Percentiles rank a stretch among this genome's conserved stretches.
Conservation (phyloP, 208 protist genomes). For the Lotmaria passim region DNA sequence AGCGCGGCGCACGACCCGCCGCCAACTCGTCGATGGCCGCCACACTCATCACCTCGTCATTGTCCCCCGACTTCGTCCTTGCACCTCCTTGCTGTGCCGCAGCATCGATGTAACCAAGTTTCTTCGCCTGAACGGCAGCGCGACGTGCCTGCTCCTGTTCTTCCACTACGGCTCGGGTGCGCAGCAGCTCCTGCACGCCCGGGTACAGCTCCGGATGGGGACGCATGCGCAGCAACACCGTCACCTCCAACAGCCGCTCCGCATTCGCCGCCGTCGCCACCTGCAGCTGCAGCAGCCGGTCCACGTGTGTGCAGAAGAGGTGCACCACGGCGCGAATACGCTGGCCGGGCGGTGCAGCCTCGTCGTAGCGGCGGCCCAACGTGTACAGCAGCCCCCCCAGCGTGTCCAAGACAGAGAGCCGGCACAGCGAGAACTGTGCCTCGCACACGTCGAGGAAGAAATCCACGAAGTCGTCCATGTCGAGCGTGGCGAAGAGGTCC, state of each 20-base stretch:
- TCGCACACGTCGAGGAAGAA: slow-evolving; percentile 57
- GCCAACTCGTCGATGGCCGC: neutral
- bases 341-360: slow-evolving; percentile 40
- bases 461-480: slow-evolving; percentile 39
- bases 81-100: neutral
- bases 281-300: slow-evolving; percentile 51
- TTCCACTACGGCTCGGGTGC: slow-evolving; percentile 23
- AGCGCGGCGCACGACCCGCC: slow-evolving; percentile 8
- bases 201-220: slow-evolving; percentile 37
- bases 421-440: slow-evolving; percentile 38
- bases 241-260: slow-evolving; percentile 63
- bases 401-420: slow-evolving; percentile 38
- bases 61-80: neutral
- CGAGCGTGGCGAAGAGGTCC: slow-evolving; percentile 36
- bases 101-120: neutral
- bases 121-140: neutral
- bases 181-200: slow-evolving; percentile 40
- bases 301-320: slow-evolving; percentile 51
- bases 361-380: slow-evolving; percentile 47
- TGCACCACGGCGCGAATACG: slow-evolving; percentile 44
- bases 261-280: slow-evolving; percentile 30
- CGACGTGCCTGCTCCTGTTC: slow-evolving; percentile 3
- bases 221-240: slow-evolving; percentile 77
- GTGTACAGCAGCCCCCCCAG: slow-evolving; percentile 64
- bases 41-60: neutral